A percentile compares a stretch with the other conserved stretches of the same genome.
phyloP scores from a whole-genome alignment of 768 basidiomycete genomes.

The Crassisporium funariophilum region DNA sequence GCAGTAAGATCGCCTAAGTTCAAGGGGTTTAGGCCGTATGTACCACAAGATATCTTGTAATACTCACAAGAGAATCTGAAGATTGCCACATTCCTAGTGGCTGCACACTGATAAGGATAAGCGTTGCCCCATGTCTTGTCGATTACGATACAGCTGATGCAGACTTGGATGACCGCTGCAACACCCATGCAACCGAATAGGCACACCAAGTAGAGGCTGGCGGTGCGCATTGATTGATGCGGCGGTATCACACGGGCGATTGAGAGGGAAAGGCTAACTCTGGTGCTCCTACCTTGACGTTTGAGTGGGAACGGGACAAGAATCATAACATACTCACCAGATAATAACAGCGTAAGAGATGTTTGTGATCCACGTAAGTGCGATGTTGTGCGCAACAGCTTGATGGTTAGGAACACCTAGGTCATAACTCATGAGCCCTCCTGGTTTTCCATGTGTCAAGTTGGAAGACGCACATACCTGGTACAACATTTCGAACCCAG shows the following conservation, averaged over 20 bases:
- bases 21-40: neutral
- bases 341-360: too few relatives aligned
- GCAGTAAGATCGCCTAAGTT: slow-evolving; percentile 17
- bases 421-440: too few relatives aligned
- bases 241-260: slow-evolving; percentile 13
- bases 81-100: slow-evolving; percentile 2
- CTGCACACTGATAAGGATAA: slow-evolving; percentile 11
- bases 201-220: slow-evolving; percentile 10
- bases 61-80: slow-evolving; percentile 10
- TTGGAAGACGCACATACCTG: too few relatives aligned
- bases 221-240: slow-evolving; percentile 3
- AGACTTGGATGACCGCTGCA: neutral
- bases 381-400: too few relatives aligned
- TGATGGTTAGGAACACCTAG: too few relatives aligned
- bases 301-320: too few relatives aligned
- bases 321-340: too few relatives aligned
- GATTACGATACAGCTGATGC: neutral
- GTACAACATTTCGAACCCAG: slow-evolving; percentile 12
- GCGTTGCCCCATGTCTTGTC: slow-evolving; percentile 3
- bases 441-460: too few relatives aligned
- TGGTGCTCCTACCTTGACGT: too few relatives aligned
- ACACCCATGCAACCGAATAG: slow-evolving; percentile 7
- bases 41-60: neutral
- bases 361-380: too few relatives aligned
- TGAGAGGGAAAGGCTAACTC: slow-evolving; percentile 18